phyloP scores from a whole-genome alignment of 2,329 filamentous ascomycete species.

The Teratosphaeria nubilosa region DNA sequence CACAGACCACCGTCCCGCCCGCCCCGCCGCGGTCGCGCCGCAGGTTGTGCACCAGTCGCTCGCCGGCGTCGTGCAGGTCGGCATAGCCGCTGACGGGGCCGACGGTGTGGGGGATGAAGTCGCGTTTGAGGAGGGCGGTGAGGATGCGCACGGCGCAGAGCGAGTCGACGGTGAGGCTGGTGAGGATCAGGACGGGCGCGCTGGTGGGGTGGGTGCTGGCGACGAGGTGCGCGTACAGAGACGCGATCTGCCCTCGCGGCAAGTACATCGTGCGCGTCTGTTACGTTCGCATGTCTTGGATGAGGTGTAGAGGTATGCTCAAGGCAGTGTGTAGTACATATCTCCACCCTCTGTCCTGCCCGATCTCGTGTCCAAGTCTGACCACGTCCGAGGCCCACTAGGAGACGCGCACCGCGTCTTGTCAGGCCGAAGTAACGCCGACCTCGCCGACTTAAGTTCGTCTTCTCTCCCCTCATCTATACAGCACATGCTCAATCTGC shows the following conservation, averaged over 20 bases:
- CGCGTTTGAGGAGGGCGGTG: conserved; percentile 84
- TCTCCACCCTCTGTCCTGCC: too few species aligned
- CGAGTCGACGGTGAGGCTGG: conserved; percentile 87
- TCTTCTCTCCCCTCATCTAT: too few species aligned
- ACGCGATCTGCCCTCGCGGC: conserved; percentile 76
- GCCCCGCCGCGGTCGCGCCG: conserved; percentile 73
- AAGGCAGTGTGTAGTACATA: too few species aligned
- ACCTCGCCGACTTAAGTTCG: too few species aligned
- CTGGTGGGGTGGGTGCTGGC: conserved; percentile 76
- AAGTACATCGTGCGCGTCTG: conserved; percentile 70
- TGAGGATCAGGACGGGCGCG: conserved; percentile 81
- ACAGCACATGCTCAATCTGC: too few species aligned
- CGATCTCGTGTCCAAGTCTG: too few species aligned
- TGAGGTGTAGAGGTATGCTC: too few species aligned
- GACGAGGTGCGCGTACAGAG: conserved; percentile 83
- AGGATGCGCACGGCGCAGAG: conserved; percentile 93
- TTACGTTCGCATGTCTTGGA: neutral
- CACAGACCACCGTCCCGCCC: conserved; percentile 81
- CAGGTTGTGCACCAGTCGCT: conserved; percentile 73
- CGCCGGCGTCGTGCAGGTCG: conserved; percentile 71
- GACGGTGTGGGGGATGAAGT: conserved; percentile 96
- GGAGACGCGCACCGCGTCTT: neutral
- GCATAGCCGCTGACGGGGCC: conserved; percentile 88
- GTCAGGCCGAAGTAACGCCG: neutral
- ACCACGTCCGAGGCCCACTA: too few species aligned